Evolutionary conservation across 2,329 filamentous ascomycete genomes (phyloP), one percentile per base, ranked within the genome.

Genomic region (Geoglossum cookeanum): DNA sequence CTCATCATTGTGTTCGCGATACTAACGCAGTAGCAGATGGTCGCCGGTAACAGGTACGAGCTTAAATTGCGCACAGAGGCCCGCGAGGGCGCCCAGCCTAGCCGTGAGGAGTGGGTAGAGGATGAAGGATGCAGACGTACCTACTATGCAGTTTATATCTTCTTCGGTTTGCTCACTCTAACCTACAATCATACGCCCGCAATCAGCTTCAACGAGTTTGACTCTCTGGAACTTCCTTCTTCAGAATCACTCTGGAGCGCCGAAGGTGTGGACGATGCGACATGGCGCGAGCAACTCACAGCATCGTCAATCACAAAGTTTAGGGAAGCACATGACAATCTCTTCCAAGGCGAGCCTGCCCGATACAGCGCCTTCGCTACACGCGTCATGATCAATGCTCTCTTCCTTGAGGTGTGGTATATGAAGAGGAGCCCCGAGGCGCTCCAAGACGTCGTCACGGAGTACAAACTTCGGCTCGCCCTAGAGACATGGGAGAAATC

Each of bases 401-500:
- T 98, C 62, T 98, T 97, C 76, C 78, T 98, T 54, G 92, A 97
- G 70, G 91, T 97, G 2, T 98, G 92, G 92, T 94, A 95, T 68
- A 88, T 97, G 74, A 96, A 96, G 79, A 87, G 92, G 66, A 96
- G 88, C 69, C 91, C 91, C n/a, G 90, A 97, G 69, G 90, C 91
- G 55, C 76, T 97, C 45, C 92, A 97, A 71, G 91, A 97, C 67
- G 90, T 97, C 44, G 91, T 97, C 49, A 94, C 91, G 3, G 92
- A 97, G 72, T 97, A 95, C 78, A 97, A 96, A 76, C 84, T 98
- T 60, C 83, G 92, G 58, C 80, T 96, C 56, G 92, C 92, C 55
- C 76, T 98, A 57, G 91, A 97, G 73, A 96, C 91, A n/a, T 98
- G 92, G 92, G 89, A 97, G 75, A 94, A 87, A 72, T 96, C 91